These are phyloP conservation scores for Xylaria castorea DNA, from an alignment of 495 filamentous ascomycete species.

Conservation along the genomic window DNA sequence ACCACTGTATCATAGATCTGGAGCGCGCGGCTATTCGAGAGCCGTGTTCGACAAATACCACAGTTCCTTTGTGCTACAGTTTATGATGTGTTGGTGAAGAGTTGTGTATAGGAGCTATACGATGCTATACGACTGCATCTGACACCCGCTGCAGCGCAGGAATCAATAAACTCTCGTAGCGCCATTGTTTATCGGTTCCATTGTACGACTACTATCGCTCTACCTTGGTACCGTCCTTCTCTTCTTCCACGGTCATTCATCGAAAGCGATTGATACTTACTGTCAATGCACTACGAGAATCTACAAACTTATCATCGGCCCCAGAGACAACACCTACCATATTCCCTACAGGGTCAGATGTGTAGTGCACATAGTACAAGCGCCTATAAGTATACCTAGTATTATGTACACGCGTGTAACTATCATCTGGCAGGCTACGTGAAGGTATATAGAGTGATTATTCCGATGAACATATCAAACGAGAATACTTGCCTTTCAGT, in stretches of 20 bases:
- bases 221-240: not conserved
- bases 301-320: not conserved
- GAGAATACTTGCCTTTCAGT: not conserved
- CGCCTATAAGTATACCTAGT: not conserved
- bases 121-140: not conserved
- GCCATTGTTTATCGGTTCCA: not conserved
- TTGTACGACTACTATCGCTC: not conserved
- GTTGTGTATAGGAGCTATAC: not conserved
- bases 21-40: slow-evolving; percentile 32
- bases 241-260: not conserved
- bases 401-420: not conserved
- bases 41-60: slow-evolving; percentile 30
- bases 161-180: not conserved
- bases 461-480: not conserved
- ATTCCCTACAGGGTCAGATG: not conserved
- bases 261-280: not conserved
- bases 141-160: not conserved
- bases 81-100: not conserved
- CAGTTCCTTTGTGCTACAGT: slow-evolving; percentile 24
- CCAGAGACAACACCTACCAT: not conserved
- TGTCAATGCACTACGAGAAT: not conserved
- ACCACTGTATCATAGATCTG: slow-evolving; percentile 40
- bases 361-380: not conserved
- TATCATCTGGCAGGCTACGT: not conserved
- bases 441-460: not conserved